Evolutionary conservation across 768 basidiomycete genomes (phyloP), one percentile per base, ranked within the genome.

Genomic region (Dendrothele bispora): DNA sequence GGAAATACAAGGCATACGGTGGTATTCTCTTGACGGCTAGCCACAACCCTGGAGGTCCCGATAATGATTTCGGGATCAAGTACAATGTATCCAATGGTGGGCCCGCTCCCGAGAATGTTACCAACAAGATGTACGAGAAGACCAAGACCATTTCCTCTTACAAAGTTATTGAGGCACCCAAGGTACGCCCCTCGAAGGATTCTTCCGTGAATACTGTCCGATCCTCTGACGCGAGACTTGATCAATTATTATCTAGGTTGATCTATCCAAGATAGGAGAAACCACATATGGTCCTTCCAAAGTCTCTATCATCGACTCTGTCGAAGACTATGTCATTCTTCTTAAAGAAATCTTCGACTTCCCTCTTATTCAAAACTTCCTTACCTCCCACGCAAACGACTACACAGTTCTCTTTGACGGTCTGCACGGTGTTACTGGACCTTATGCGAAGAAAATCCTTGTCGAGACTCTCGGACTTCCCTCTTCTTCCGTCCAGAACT

Each of bases 21-120:
- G 97, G 97, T 54, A 99, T 99, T 68, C 78, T 99, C 45, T 77
- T 99, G 55, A 99, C 97, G 5, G 97, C 97, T 15, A 88, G 85
- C 51, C 97, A 99, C 77, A 99, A 99, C 69, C 95, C 97, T 15
- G 97, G 97, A 46, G 97, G 97, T 20, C 97, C 97, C n/a, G 80
- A 92, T 62, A 88, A 90, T 59, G 97, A 99, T 69, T 99, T 98
- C 65, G 97, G 97, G 39, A 98, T 99, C 82, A 98, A 99, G 71
- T 99, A 97, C 77, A 99, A 99, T 68, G 88, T 93, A 39, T 86
- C 87, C 30, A 99, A 99, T 58, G 97, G 97, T 51, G 97, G 97
- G 3, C 95, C 97, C 17, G 97, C 97, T 18, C 94, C 97, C 0
- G 97, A 99, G 71, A 83, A 76, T 61, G 86, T 99, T 49, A 99